Conservation (phyloP, 768 basidiomycete genomes). For the Termitomyces sp. region DNA sequence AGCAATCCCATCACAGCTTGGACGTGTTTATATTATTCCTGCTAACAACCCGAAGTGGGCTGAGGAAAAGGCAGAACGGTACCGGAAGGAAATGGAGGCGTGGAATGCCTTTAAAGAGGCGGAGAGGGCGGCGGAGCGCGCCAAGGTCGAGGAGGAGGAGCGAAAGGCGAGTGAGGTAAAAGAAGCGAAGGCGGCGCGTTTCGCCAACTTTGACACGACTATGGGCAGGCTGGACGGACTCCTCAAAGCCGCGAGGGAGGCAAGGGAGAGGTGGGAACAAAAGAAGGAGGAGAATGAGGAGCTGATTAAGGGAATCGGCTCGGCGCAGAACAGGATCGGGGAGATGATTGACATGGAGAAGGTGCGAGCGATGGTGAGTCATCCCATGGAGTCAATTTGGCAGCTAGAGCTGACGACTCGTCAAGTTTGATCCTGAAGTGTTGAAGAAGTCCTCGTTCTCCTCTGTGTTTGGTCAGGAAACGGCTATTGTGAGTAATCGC, state of each 20-base stretch:
- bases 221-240: not conserved
- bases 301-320: not conserved
- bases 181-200: not conserved
- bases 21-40: not conserved
- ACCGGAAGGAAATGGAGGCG: not conserved
- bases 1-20: too few species aligned
- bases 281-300: not conserved
- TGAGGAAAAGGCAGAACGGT: not conserved
- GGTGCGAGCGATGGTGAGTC: not conserved
- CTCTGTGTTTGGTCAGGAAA: not conserved
- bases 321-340: not conserved
- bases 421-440: not conserved
- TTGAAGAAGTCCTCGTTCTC: not conserved
- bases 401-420: not conserved
- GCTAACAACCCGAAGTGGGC: not conserved
- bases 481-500: not conserved
- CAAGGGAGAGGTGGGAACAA: not conserved
- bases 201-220: not conserved
- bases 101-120: not conserved
- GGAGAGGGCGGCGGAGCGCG: not conserved
- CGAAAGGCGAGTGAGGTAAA: not conserved
- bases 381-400: not conserved
- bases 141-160: not conserved
- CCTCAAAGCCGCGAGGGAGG: not conserved
- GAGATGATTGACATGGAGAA: not conserved